Percentiles rank a stretch among this genome's conserved stretches.
These are phyloP conservation scores for Neopestalotiopsis clavispora DNA, from an alignment of 2,329 filamentous ascomycete genomes.

Conservation along the genomic window DNA sequence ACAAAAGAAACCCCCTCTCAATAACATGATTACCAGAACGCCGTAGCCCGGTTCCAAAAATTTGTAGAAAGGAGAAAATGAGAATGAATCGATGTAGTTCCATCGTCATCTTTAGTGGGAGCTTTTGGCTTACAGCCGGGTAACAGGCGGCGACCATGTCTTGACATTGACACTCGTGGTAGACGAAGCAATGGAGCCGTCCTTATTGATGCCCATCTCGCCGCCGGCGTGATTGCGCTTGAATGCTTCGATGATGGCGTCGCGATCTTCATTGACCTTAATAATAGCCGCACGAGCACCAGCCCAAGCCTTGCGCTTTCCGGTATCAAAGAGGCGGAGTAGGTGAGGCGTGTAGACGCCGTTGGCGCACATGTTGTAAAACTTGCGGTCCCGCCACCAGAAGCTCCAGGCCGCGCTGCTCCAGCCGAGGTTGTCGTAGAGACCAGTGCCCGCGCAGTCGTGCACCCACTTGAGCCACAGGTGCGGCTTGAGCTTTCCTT, in stretches of 20 bases:
- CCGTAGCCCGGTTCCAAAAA: neutral
- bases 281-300: constrained; percentile 9
- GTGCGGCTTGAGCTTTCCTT: constrained; percentile 7
- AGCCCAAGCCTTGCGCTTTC: constrained; percentile 10
- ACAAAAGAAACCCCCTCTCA: neutral
- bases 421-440: constrained; percentile 11
- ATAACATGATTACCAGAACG: neutral
- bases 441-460: neutral
- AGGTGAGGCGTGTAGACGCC: constrained; percentile 5
- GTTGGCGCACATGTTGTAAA: constrained; percentile 13
- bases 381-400: constrained; percentile 13
- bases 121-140: neutral
- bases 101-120: neutral
- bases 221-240: neutral
- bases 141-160: neutral
- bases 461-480: constrained; percentile 11
- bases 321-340: neutral
- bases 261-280: constrained; percentile 9
- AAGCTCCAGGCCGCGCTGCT: neutral
- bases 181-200: neutral
- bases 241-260: neutral
- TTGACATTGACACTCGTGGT: neutral
- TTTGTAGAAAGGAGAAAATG: neutral
- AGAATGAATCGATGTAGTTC: neutral
- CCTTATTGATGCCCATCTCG: neutral